These are phyloP conservation scores for Scleroderma citrinum DNA, from an alignment of 768 basidiomycete species.

Conservation along the genomic window DNA sequence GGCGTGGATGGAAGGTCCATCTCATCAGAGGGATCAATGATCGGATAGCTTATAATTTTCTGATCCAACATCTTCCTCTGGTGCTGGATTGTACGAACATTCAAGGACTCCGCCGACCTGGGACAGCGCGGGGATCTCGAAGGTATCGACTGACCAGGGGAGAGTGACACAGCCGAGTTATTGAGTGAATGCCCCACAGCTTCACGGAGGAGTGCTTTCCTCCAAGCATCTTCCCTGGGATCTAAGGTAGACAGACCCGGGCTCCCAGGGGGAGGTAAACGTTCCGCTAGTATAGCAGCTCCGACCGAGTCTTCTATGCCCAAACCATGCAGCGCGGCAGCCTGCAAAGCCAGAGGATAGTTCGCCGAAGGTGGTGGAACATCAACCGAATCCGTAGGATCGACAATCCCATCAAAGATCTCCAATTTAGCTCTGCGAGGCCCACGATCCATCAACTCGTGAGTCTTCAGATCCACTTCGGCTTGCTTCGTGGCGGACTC, in stretches of 20 bases:
- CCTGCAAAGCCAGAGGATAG: constrained; percentile 71
- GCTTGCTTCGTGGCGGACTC: constrained; percentile 67
- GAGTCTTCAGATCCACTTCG: constrained; percentile 62
- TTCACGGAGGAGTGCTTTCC: constrained; percentile 67
- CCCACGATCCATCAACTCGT: constrained; percentile 37
- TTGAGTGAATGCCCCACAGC: constrained; percentile 75
- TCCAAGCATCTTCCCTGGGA: constrained; percentile 61
- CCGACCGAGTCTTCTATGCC: constrained; percentile 72
- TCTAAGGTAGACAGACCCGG: constrained; percentile 54
- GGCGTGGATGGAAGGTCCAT: constrained; percentile 21
- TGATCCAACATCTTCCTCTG: constrained; percentile 32
- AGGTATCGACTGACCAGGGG: constrained; percentile 30
- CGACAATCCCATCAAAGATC: constrained; percentile 56
- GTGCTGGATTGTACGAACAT: constrained; percentile 11
- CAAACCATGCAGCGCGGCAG: constrained; percentile 66
- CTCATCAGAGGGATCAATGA: constrained; percentile 30
- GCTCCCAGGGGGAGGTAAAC: constrained; percentile 58
- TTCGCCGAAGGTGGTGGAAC: constrained; percentile 62
- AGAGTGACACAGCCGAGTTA: constrained; percentile 36
- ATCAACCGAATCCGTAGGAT: constrained; percentile 82
- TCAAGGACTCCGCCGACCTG: constrained; percentile 21
- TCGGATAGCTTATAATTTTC: constrained; percentile 39
- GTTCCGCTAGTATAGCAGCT: constrained; percentile 69
- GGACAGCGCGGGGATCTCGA: constrained; percentile 23
- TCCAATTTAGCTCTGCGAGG: constrained; percentile 34